phyloP scores from a whole-genome alignment of 2,329 filamentous ascomycete genomes.

The Clarireedia homoeocarpa region DNA sequence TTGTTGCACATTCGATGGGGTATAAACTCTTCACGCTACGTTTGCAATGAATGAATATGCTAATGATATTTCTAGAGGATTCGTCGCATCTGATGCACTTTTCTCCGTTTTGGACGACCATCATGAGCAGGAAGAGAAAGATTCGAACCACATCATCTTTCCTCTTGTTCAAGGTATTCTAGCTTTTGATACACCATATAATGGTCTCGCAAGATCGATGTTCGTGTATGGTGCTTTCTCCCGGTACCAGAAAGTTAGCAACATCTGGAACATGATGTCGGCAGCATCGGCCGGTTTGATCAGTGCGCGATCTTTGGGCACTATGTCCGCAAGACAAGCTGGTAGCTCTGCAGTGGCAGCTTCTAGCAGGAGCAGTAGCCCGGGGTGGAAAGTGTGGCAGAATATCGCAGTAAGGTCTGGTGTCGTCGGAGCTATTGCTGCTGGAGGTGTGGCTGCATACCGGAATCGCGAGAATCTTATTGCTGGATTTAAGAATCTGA shows the following conservation, averaged over 20 bases:
- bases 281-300: conserved; percentile 43
- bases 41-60: conserved; percentile 7
- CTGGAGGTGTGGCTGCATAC: conserved; percentile 75
- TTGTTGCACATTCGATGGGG: conserved; percentile 81
- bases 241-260: conserved; percentile 49
- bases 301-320: conserved; percentile 23
- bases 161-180: conserved; percentile 74
- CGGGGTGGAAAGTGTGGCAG: conserved; percentile 45
- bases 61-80: conserved; percentile 44
- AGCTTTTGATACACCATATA: conserved; percentile 79
- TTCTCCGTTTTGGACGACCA: conserved; percentile 40
- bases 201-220: conserved; percentile 54
- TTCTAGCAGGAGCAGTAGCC: conserved; percentile 20
- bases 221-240: conserved; percentile 54
- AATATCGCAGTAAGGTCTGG: conserved; percentile 71
- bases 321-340: conserved; percentile 15
- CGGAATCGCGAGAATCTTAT: conserved; percentile 64
- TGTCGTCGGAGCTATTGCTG: conserved; percentile 72
- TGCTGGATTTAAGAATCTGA: conserved; percentile 37
- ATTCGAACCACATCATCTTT: conserved; percentile 38
- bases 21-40: conserved; percentile 20
- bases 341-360: conserved; percentile 21
- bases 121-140: conserved; percentile 12
- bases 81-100: conserved; percentile 76
- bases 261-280: conserved; percentile 50